Evolutionary conservation across 2,329 filamentous ascomycete genomes (phyloP), one percentile per base, ranked within the genome.

Genomic region (Cytospora piceae): DNA sequence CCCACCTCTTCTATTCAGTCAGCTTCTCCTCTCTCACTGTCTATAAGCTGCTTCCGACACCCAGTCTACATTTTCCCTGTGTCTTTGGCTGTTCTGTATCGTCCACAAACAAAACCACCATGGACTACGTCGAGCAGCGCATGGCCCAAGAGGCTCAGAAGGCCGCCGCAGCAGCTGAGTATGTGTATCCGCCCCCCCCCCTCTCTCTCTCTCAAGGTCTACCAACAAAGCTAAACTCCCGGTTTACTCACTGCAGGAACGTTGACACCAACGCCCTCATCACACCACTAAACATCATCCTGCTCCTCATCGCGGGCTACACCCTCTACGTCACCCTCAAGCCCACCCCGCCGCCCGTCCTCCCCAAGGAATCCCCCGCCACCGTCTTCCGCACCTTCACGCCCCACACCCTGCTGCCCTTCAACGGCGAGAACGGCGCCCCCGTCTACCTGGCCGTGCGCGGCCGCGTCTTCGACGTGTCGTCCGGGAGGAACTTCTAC

Each of bases 401-500:
- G 17, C 92, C 92, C 29, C 88, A 81, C 52, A 92, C 92, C 4
- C 87, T 99, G n/a, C 85, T 93, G 34, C 91, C 92, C 37, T 94
- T 89, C 84, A 94, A 94, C 79, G 95, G 95, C 75, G 80, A 83
- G 63, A 84, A 91, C 73, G 85, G 84, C 72, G 82, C 81, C 71
- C 92, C 92, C 58, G 92, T 98, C 64, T 97, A 92, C 79, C 86
- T 99, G 58, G 91, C 93, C n/a, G 93, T 98, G 22, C 91, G 93
- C 52, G 94, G 95, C 61, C 88, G 88, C 59, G 90, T 98, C 69
- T 98, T 97, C 76, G 95, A 99, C 76, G 94, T 98, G 29, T 88
- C 89, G 0, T 81, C 88, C 17, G 94, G 95, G 29, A 87, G 90
- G 74, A 94, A 96, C 81, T 98, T 98, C 78, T 99, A 99, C 80